Evolutionary conservation across 2,329 filamentous ascomycete species (phyloP).

Genomic region (Trichoderma hamatum): DNA sequence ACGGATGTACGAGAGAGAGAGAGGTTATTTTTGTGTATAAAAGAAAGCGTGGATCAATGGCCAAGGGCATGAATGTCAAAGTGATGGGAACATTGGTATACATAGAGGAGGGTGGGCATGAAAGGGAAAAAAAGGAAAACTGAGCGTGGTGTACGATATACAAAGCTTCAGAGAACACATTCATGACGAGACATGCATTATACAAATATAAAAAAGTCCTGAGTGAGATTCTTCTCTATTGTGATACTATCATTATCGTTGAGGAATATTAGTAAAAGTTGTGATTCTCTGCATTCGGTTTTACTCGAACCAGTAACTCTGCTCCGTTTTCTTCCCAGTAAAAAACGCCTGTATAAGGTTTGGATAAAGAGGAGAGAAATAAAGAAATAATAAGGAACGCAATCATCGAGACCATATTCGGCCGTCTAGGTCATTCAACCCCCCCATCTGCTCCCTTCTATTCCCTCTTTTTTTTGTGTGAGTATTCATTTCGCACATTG

Average conservation of each 20-base stretch:
- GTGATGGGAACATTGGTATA: background rate
- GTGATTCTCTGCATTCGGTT: background rate
- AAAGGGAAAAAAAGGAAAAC: background rate
- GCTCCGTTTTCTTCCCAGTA: background rate
- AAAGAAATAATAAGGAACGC: background rate
- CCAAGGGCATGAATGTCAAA: background rate
- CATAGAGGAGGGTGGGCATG: background rate
- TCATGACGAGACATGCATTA: slow-evolving; percentile 5
- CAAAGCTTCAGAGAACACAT: background rate
- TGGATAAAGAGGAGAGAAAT: background rate
- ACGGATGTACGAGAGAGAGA: background rate
- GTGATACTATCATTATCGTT: background rate
- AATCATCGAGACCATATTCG: background rate
- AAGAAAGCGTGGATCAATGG: background rate
- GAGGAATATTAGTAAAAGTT: background rate
- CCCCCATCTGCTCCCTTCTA: background rate
- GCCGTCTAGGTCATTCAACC: slow-evolving; percentile 11
- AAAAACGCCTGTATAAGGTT: slow-evolving; percentile 2
- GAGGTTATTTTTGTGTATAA: background rate
- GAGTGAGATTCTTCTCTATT: background rate
- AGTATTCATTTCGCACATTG: slow-evolving; percentile 30
- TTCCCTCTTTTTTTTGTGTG: background rate
- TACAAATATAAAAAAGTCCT: background rate
- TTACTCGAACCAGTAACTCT: background rate
- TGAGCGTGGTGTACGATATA: slow-evolving; percentile 23